Evolutionary conservation across 2,329 filamentous ascomycete genomes (phyloP).

Genomic region (Fusarium albidum): DNA sequence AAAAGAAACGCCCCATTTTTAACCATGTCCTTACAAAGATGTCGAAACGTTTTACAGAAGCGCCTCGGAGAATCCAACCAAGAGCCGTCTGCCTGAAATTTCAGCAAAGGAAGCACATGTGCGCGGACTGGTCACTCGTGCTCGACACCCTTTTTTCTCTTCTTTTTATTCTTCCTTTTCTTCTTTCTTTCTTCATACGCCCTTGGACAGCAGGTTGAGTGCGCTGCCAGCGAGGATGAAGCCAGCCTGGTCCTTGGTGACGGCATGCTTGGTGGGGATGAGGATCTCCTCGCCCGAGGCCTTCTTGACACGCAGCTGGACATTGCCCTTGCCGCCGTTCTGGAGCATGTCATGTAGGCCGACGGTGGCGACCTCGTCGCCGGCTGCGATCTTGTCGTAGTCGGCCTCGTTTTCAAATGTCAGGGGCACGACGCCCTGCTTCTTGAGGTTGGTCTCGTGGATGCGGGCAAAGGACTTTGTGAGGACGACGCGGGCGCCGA

Average conservation of each 20-base stretch:
- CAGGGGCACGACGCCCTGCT: conserved; percentile 94
- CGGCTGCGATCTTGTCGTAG: conserved; percentile 83
- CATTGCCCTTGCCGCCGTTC: conserved; percentile 79
- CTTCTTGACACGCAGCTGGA: conserved; percentile 73
- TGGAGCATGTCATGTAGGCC: conserved; percentile 84
- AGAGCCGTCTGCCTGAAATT: not conserved
- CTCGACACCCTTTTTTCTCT: not conserved
- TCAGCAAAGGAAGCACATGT: not conserved
- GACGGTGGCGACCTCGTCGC: conserved; percentile 83
- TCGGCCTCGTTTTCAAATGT: conserved; percentile 90
- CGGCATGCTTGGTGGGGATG: conserved; percentile 84
- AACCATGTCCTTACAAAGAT: conserved; percentile 17
- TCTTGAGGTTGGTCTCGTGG: conserved; percentile 96
- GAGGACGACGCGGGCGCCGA: conserved; percentile 84
- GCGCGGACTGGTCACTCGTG: too few relatives aligned
- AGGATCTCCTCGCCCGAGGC: conserved; percentile 68
- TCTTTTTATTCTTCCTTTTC: too few relatives aligned
- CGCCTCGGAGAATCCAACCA: conserved; percentile 1
- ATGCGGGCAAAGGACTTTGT: conserved; percentile 90
- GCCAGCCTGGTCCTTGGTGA: conserved; percentile 87
- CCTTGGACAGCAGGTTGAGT: conserved; percentile 84
- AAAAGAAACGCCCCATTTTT: conserved; percentile 34
- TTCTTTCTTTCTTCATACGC: conserved; percentile 41
- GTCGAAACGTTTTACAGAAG: conserved; percentile 22
- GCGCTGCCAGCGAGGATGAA: conserved; percentile 96